Base-by-base conservation (phyloP, 257 asterid species). In the Knoxia roxburghii region DNA sequence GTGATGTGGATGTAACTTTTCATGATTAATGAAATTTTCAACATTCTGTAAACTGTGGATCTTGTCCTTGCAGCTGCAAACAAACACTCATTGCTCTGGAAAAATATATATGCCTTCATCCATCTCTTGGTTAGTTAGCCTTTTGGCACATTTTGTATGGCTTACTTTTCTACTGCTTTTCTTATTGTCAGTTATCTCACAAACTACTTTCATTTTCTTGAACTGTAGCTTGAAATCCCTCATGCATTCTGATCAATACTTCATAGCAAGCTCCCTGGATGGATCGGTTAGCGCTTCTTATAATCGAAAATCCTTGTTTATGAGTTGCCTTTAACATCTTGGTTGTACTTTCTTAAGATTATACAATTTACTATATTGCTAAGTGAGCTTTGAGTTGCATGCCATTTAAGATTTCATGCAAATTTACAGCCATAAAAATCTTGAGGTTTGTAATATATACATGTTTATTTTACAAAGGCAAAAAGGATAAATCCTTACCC, bases 211-310 rank as follows among this genome's bases (percentile, higher is more conserved):
- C 68, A 32, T 62, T 70, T 62, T 70, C 61, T 68, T 55, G 35
- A 35, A 56, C 64, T 83, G 72, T 76, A 93, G 97, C 82, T 87
- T 94, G 92, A 46, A 74, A 65, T 76, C 90, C 7, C 94, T 94
- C 75, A 71, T 41, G 73, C 80, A 43, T 56, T 79, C 83, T 82
- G 96, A 88, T 72, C 93, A 87, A 55, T 88, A 85, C 81, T 88
- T 88, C 78, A 65, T 89, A 81, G 96, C 96, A 66, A 90, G 99
- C 83, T 87, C 99, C 75, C 87, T 94, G 96, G 95, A 94, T 80
- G 97, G 99, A 79, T 88, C 89, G 78, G 99, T 93, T 65, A 82
- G 98, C 85, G 73, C 64, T 75, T 67, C 64, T 60, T 52, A 61
- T 29, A 40, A n/a, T n/a, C n/a, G 21, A 41, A 24, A n/a, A 50